Evolutionary conservation across 805 yeast species (phyloP).

Genomic region (Cyberlindnera americana): DNA sequence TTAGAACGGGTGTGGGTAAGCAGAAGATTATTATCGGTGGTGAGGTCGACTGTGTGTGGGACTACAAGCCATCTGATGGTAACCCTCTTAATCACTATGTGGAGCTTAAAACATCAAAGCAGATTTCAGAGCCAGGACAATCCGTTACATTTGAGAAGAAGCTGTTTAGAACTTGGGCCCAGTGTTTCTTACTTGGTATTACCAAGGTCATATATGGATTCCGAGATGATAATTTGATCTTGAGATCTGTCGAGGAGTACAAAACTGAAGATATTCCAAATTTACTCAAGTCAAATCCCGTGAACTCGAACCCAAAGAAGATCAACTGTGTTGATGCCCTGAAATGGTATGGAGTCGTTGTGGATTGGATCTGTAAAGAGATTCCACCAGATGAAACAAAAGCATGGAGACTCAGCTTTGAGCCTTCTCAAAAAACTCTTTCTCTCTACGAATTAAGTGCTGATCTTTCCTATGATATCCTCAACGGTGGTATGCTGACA

Average conservation of each 20-base stretch:
- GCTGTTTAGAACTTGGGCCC: conserved; percentile 85
- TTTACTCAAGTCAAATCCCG: conserved; percentile 50
- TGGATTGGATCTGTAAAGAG: conserved; percentile 67
- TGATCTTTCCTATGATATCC: conserved; percentile 33
- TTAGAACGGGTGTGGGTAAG: conserved; percentile 78
- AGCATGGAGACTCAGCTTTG: conserved; percentile 54
- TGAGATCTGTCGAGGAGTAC: conserved; percentile 70
- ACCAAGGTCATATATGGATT: conserved; percentile 82
- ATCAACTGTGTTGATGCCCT: conserved; percentile 76
- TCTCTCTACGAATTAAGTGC: conserved; percentile 45
- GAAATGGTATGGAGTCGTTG: conserved; percentile 80
- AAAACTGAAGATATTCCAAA: conserved; percentile 77
- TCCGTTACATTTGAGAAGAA: conserved; percentile 70
- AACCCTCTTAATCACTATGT: conserved; percentile 62
- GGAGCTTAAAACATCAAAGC: conserved; percentile 73
- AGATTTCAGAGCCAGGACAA: conserved; percentile 52
- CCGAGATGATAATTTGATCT: conserved; percentile 65
- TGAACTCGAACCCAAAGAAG: conserved; percentile 37
- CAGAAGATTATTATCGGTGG: conserved; percentile 72
- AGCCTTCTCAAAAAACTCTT: conserved; percentile 51
- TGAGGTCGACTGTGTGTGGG: conserved; percentile 90
- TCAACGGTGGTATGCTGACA: conserved; percentile 43
- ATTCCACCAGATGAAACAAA: conserved; percentile 52
- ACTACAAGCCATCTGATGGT: conserved; percentile 56
- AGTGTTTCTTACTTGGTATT: conserved; percentile 84